Base-by-base conservation (phyloP, 352 stramenopile genomes). In the Phytophthora foliorum region DNA sequence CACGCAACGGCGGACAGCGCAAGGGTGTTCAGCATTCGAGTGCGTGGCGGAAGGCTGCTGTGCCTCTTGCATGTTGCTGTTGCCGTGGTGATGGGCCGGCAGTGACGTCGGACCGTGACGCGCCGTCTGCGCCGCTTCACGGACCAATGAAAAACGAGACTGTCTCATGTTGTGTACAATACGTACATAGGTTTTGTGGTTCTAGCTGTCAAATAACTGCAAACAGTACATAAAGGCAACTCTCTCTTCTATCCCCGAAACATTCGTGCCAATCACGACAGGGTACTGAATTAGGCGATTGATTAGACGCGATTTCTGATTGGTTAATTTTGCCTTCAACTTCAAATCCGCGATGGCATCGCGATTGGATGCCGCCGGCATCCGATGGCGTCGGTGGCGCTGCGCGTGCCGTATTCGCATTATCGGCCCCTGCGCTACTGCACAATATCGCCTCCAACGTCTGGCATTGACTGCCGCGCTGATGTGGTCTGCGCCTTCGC, bases 291-390 rank as follows among this genome's bases (percentile, higher is more conserved):
- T 54, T 72, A 68, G 21, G 64, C 32, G 45, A 72, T 45, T 72
- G 64, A 72, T 72, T 72, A 55, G 64, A 67, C 64, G 64, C 51
- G 34, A 48, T 57, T 38, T 36, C n/a, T 51, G 48, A 63, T 63
- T 61, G 51, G 52, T 8, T 61, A 24, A 36, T 31, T 46, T 17
- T 13, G 36, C 27, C 56, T 72, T 67, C 63, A 72, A 72, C 56
- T 57, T 72, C 48, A 57, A 67, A 59, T 58, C 34, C 62, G 17
- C 27, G 22, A 63, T 55, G 25, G 39, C 16, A 55, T n/a, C 42
- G 21, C 29, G 46, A 65, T 65, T 57, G 45, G 57, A 57, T 65
- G 45, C 22, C 44, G 22, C n/a, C 27, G 53, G n/a, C n/a, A n/a
- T n/a, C 29, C 49, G 49, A 50, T 31, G 25, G n/a, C n/a, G n/a